Percentiles rank a stretch among this genome's conserved stretches.
Conservation (phyloP, 148 eudicot genomes). For the Drosera capensis region DNA sequence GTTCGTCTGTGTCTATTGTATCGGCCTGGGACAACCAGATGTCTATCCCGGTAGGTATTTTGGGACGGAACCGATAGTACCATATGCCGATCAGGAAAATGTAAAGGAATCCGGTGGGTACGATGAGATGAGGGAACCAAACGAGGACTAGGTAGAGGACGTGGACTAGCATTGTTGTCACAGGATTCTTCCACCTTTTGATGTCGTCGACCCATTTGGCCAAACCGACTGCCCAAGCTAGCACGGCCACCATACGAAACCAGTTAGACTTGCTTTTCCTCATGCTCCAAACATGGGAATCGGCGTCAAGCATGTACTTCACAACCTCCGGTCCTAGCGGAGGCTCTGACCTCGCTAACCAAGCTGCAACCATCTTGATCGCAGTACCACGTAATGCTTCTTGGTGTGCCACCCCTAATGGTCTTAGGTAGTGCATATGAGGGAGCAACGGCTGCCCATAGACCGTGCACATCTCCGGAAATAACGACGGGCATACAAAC, state of each 20-base stretch:
- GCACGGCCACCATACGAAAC: conserved; percentile 75
- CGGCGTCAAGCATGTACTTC: conserved; percentile 74
- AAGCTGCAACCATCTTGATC: conserved; percentile 74
- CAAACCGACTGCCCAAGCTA: conserved; percentile 81
- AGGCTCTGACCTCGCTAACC: conserved; percentile 84
- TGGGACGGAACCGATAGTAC: conserved; percentile 84
- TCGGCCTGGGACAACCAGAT: conserved; percentile 72
- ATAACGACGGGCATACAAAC: conserved; percentile 62
- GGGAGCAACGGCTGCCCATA: conserved; percentile 89
- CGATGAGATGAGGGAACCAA: conserved; percentile 89
- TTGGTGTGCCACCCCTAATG: conserved; percentile 86
- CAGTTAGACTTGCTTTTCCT: conserved; percentile 91
- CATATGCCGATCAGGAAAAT: conserved; percentile 73
- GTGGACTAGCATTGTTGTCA: conserved; percentile 72
- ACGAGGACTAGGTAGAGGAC: conserved; percentile 72
- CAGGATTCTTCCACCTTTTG: conserved; percentile 72
- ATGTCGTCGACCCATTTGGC: conserved; percentile 82
- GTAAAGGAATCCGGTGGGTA: conserved; percentile 89
- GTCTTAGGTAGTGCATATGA: conserved; percentile 80
- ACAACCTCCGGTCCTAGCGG: conserved; percentile 87
- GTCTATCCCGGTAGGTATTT: conserved; percentile 88
- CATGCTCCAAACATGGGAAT: conserved; percentile 92
- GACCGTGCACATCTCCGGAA: conserved; percentile 69
- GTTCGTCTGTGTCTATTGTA: conserved; percentile 57
- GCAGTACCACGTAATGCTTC: conserved; percentile 79